These are phyloP conservation scores for Miamiensis avidus DNA, from an alignment of 169 alveolate species.

Conservation along the genomic window DNA sequence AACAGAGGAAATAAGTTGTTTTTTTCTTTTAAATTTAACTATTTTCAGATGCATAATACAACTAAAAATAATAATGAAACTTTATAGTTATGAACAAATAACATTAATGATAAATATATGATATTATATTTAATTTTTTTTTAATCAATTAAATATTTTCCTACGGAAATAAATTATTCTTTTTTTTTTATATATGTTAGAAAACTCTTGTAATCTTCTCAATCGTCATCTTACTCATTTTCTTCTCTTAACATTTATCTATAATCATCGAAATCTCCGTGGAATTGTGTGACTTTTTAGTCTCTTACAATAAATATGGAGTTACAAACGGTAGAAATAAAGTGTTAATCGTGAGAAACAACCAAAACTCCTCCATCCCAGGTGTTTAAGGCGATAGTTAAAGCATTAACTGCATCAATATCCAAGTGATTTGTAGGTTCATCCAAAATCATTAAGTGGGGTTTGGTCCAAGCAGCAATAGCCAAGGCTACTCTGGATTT, in stretches of 20 bases:
- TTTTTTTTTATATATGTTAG: too few species aligned
- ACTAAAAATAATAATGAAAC: too few species aligned
- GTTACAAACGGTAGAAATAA: slow-evolving; percentile 91
- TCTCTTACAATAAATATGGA: slow-evolving; percentile 89
- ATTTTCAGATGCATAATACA: too few species aligned
- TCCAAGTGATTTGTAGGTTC: slow-evolving; percentile 98
- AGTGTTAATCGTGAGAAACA: slow-evolving; percentile 95
- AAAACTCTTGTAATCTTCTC: too few species aligned
- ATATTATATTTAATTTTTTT: too few species aligned
- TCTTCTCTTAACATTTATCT: slow-evolving; percentile 56
- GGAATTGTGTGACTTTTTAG: slow-evolving; percentile 81
- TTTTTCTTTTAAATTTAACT: too few species aligned
- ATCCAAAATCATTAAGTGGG: slow-evolving; percentile 95
- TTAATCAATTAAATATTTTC: too few species aligned
- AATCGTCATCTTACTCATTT: too few species aligned
- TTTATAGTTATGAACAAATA: too few species aligned
- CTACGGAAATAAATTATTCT: too few species aligned
- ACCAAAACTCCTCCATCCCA: slow-evolving; percentile 94
- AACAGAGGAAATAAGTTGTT: too few species aligned
- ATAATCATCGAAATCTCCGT: slow-evolving; percentile 90
- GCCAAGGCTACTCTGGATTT: slow-evolving; percentile 96
- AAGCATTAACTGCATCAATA: slow-evolving; percentile 96
- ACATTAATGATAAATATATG: too few species aligned
- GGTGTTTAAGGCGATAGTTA: slow-evolving; percentile 91
- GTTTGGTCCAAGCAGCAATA: slow-evolving; percentile 91